Evolutionary conservation across 2,329 filamentous ascomycete genomes (phyloP), one percentile per base, ranked within the genome.

Genomic region (Colletotrichum sp.): DNA sequence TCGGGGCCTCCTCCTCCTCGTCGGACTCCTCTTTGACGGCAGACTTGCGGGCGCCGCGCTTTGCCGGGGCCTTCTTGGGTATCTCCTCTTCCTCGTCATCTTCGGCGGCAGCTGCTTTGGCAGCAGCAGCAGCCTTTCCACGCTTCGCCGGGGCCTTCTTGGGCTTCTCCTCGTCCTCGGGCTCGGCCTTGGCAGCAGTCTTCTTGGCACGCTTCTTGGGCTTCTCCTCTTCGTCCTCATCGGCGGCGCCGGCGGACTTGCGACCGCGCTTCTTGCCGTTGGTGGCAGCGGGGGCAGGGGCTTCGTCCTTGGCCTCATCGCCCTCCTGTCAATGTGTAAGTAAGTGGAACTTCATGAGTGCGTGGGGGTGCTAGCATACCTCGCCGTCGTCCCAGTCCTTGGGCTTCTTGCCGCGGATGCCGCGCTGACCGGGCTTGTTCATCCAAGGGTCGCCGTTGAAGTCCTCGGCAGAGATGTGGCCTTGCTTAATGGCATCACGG

Each of bases 401-500:
- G 62, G 79, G 79, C 70, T 82, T 81, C 77, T 83, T 83, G 24
- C 86, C 82, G 74, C 91, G 92, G 81, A 94, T 95, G 28, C 94
- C 93, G 75, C 86, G 89, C 80, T 89, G 87, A 18, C 94, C 94
- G 5, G 91, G 93, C 24, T 90, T 88, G 82, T 97, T 98, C 85
- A 92, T 90, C 81, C 94, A 93, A 5, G 91, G 87, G 79, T 98
- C 95, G 15, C 95, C 95, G 39, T 94, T 96, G 92, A 95, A 98
- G 80, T 98, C 96, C 68, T 95, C 93, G 57, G 95, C 90, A 79
- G 94, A 93, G 80, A 99, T 93, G 80, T 97, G 95, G 28, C 95
- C 95, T 82, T 96, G 90, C 75, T 90, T 89, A 28, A 98, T 84
- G 68, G 94, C 95, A 62, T 90, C 90, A 67, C 90, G 88, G 78